A percentile compares a stretch with the other conserved stretches of the same genome.
phyloP scores from a whole-genome alignment of 2,329 filamentous ascomycete genomes.

The Aplosporella prunicola region DNA sequence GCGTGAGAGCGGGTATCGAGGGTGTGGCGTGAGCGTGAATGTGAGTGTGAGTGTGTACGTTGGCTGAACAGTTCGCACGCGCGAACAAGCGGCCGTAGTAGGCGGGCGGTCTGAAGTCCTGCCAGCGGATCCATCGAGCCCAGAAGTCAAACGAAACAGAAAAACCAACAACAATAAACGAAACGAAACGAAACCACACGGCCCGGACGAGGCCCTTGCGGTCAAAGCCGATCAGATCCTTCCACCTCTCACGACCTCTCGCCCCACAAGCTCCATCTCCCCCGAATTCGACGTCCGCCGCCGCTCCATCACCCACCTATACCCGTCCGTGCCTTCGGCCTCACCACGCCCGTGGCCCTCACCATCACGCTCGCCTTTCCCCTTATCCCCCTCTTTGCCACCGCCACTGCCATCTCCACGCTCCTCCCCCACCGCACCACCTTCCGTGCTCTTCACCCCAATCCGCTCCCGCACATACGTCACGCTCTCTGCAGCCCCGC shows the following conservation, averaged over 20 bases:
- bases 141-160: neutral
- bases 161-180: neutral
- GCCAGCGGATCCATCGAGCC: too few relatives aligned
- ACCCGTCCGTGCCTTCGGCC: neutral
- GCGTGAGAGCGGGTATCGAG: too few relatives aligned
- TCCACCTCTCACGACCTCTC: slow-evolving; percentile 53
- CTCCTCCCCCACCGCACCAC: neutral
- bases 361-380: slow-evolving; percentile 41
- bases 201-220: neutral
- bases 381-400: neutral
- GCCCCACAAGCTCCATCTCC: slow-evolving; percentile 54
- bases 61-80: too few relatives aligned
- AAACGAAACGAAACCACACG: too few relatives aligned
- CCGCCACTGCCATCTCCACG: neutral
- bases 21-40: too few relatives aligned
- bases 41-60: too few relatives aligned
- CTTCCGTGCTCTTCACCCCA: neutral
- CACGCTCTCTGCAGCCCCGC: slow-evolving; percentile 55
- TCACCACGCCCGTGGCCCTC: slow-evolving; percentile 39
- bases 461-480: slow-evolving; percentile 49
- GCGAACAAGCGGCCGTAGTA: too few relatives aligned
- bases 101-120: too few relatives aligned
- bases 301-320: slow-evolving; percentile 57
- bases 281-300: slow-evolving; percentile 56
- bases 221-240: slow-evolving; percentile 24